Evolutionary conservation across 1,284 basidiomycete genomes (phyloP), one percentile per base, ranked within the genome.

Genomic region (Neonothopanus nambi): DNA sequence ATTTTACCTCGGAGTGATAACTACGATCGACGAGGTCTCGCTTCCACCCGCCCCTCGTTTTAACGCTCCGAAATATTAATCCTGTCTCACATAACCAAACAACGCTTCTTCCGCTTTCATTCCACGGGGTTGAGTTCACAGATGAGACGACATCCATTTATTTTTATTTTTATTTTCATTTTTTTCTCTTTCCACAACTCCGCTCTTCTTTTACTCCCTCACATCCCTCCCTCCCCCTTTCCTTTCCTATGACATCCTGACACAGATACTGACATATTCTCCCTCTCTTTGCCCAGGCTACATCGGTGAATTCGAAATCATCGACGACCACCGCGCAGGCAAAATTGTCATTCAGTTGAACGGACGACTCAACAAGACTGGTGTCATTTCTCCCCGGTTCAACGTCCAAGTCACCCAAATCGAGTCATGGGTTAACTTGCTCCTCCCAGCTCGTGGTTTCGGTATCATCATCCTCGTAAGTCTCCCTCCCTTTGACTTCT

Each of bases 331-430:
- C 78, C 95, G 97, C 60, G 89, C 94, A 15, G 95, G 95, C 70
- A 99, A 99, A 81, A 93, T 99, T 63, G 95, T 99, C 65, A 85
- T 99, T 64, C 95, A 99, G 77, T 87, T 99, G 59, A 98, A 98
- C 72, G 97, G 97, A 56, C 92, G 95, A 58, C 85, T 99, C 65
- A 99, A 99, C 87, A 99, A 99, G 82, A 89, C 87, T 18, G 97
- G 96, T 70, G 97, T 99, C 69, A 98, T 99, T 77, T 98, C 96
- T 30, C 95, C 95, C 44, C 89, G 96, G 54, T 99, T 95, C 86
- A 98, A 98, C 78, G 87, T 99, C 61, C 91, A 95, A 70, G 89
- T 94, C 61, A 87, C 77, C 66, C 87, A 95, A 71, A 98, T 98
- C 64, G 93, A 96, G 77, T 83, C 79, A 61, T 97, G 94, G 93